Evolutionary conservation across 1,284 basidiomycete species (phyloP).

Genomic region (Rhodotorula sp.): DNA sequence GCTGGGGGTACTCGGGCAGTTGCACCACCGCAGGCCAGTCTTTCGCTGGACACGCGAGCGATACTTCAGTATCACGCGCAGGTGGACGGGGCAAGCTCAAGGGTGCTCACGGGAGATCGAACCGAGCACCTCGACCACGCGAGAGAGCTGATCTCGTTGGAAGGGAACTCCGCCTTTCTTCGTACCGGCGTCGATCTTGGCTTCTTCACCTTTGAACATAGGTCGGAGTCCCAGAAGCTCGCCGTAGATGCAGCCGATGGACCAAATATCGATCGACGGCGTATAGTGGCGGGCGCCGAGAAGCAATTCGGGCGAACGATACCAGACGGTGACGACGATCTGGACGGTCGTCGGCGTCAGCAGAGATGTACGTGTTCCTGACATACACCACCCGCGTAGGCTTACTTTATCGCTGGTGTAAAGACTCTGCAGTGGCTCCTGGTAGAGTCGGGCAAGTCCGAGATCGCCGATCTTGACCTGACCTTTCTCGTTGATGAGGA

Average conservation of each 20-base stretch:
- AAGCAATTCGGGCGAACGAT: slow-evolving; percentile 90
- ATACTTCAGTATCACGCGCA: neutral
- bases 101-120: slow-evolving; percentile 72
- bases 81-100: no score
- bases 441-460: slow-evolving; percentile 83
- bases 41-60: slow-evolving; percentile 58
- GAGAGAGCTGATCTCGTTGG: slow-evolving; percentile 87
- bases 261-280: slow-evolving; percentile 92
- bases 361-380: no score
- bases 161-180: slow-evolving; percentile 65
- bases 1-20: slow-evolving; percentile 82
- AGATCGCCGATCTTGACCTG: slow-evolving; percentile 97
- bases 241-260: slow-evolving; percentile 93
- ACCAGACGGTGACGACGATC: slow-evolving; percentile 98
- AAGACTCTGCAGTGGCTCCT: slow-evolving; percentile 79
- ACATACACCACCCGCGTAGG: neutral
- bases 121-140: slow-evolving; percentile 92
- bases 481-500: slow-evolving; percentile 83
- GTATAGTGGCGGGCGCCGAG: slow-evolving; percentile 96
- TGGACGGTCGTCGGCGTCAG: neutral
- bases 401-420: slow-evolving; percentile 73
- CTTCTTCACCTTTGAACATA: slow-evolving; percentile 99
- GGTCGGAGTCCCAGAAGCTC: slow-evolving; percentile 89
- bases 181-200: slow-evolving; percentile 79
- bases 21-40: slow-evolving; percentile 84